phyloP scores from a whole-genome alignment of 257 asterid genomes.

The Coffea eugenioides region DNA sequence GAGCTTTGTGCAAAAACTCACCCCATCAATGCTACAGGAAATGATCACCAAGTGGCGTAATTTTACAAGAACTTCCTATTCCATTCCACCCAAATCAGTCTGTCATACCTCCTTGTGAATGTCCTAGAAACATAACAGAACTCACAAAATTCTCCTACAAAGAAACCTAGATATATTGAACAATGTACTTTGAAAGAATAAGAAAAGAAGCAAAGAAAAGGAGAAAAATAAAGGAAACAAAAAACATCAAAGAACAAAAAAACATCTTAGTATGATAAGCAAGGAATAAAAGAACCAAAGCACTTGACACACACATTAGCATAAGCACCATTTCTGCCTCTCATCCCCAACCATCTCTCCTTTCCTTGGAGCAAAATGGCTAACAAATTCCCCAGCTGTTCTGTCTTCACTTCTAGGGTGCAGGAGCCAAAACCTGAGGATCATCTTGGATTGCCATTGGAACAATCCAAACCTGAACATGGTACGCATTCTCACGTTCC shows the following conservation, averaged over 20 bases:
- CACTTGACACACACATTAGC: background rate
- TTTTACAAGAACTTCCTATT: background rate
- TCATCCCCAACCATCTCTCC: background rate
- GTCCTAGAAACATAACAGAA: background rate
- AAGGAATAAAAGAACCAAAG: constrained; percentile 1
- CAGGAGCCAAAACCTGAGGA: background rate
- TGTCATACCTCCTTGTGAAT: background rate
- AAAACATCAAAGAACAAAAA: background rate
- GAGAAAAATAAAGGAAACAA: background rate
- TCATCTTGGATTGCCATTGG: constrained; percentile 1
- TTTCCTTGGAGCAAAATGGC: background rate
- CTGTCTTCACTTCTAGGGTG: background rate
- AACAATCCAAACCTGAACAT: background rate
- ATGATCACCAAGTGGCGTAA: background rate
- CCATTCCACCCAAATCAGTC: background rate
- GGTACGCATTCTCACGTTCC: constrained; percentile 8
- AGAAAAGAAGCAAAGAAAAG: background rate
- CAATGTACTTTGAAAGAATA: background rate
- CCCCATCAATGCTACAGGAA: too few species aligned
- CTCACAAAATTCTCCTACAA: background rate
- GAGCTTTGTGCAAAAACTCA: too few species aligned
- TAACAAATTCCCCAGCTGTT: background rate
- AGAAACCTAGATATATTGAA: background rate
- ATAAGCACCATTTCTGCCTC: background rate
- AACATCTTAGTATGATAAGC: too few species aligned